Conservation (phyloP, 2,329 filamentous ascomycete species). For the Ophiosphaerella narmari region DNA sequence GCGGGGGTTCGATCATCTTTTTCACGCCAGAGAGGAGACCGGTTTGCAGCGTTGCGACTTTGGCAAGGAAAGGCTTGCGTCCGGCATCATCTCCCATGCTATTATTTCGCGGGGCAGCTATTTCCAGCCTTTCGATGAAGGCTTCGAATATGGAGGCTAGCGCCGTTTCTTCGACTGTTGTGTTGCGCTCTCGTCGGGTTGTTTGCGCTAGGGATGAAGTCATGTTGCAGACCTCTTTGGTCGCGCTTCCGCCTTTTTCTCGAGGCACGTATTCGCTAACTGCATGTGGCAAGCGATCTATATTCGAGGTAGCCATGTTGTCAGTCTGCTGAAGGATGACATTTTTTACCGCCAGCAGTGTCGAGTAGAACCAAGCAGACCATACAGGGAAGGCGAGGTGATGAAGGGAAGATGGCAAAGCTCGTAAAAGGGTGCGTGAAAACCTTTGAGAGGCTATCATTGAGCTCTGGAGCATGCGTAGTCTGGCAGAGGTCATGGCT, state of each 20-base stretch:
- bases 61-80: slow-evolving; percentile 8
- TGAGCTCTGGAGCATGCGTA: slow-evolving; percentile 15
- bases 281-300: slow-evolving; percentile 10
- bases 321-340: slow-evolving; percentile 23
- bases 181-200: not conserved
- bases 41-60: not conserved
- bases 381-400: slow-evolving; percentile 18
- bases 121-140: slow-evolving; percentile 2
- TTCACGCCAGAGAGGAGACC: not conserved
- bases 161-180: not conserved
- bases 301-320: slow-evolving; percentile 4
- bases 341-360: slow-evolving; percentile 24
- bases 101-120: not conserved
- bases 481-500: not conserved
- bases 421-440: slow-evolving; percentile 10
- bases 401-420: slow-evolving; percentile 10
- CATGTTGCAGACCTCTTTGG: not conserved
- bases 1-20: not conserved
- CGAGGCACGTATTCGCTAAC: slow-evolving; percentile 9
- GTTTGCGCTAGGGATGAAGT: not conserved
- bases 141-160: slow-evolving; percentile 1
- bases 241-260: not conserved
- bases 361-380: slow-evolving; percentile 29
- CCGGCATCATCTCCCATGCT: not conserved
- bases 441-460: slow-evolving; percentile 15